A percentile compares a stretch with the other conserved stretches of the same genome.
Conservation (phyloP, 805 yeast genomes). For the Priceomyces fermenticarens region DNA sequence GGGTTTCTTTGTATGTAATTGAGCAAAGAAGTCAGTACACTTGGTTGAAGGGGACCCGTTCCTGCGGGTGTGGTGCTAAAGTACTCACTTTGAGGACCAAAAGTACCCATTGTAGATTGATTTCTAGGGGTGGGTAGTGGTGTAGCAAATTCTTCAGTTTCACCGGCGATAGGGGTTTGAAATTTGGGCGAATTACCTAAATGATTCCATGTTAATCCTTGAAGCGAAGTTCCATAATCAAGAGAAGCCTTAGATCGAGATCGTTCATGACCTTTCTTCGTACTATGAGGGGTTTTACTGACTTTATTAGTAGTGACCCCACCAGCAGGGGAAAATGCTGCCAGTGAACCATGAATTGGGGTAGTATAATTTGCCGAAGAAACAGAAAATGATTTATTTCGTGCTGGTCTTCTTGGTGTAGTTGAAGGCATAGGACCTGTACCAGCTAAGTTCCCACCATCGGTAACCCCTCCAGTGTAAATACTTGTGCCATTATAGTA, state of each 20-base stretch:
- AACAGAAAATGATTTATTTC: slow-evolving; percentile 35
- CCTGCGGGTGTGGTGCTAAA: slow-evolving; percentile 10
- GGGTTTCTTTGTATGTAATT: slow-evolving; percentile 5
- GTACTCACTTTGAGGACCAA: slow-evolving; percentile 6
- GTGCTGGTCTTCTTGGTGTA: slow-evolving; percentile 32
- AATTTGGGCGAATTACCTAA: slow-evolving; percentile 28
- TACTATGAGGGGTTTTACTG: slow-evolving; percentile 33
- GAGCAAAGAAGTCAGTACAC: not conserved
- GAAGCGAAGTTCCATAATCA: slow-evolving; percentile 24
- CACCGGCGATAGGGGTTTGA: slow-evolving; percentile 20
- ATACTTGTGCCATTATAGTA: slow-evolving; percentile 7
- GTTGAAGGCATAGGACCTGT: slow-evolving; percentile 9
- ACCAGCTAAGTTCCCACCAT: slow-evolving; percentile 6
- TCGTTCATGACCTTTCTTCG: slow-evolving; percentile 34
- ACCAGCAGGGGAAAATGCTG: slow-evolving; percentile 9
- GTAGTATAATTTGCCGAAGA: slow-evolving; percentile 27
- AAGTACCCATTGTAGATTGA: not conserved
- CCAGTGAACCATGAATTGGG: slow-evolving; percentile 17
- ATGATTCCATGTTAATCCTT: slow-evolving; percentile 21
- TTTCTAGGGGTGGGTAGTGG: slow-evolving; percentile 16
- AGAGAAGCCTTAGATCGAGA: slow-evolving; percentile 39
- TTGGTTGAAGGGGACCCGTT: not conserved
- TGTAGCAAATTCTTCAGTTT: slow-evolving; percentile 12
- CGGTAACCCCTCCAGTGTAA: slow-evolving; percentile 2
- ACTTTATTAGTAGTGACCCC: slow-evolving; percentile 19